phyloP scores from a whole-genome alignment of 2,329 filamentous ascomycete genomes.

The Cercospora berteroae region DNA sequence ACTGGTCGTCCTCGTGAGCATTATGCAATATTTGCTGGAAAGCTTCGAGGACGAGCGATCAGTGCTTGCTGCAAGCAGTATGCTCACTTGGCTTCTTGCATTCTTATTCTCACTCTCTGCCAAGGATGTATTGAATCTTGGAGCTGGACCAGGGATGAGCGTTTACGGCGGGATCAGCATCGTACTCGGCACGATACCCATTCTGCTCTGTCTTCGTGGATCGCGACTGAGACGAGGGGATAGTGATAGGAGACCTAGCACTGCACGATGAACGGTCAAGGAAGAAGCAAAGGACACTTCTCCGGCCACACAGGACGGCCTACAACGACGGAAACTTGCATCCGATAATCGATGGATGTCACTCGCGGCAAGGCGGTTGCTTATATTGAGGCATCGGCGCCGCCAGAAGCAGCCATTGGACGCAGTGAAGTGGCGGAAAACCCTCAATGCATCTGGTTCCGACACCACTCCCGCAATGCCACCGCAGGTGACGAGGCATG shows the following conservation, averaged over 20 bases:
- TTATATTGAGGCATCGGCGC: not conserved
- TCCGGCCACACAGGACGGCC: not conserved
- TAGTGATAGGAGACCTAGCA: not conserved
- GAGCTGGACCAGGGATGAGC: slow-evolving; percentile 40
- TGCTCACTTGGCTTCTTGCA: slow-evolving; percentile 55
- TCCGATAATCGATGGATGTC: not conserved
- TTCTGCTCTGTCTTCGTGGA: slow-evolving; percentile 4
- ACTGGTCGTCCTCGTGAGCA: slow-evolving; percentile 32
- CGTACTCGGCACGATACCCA: not conserved
- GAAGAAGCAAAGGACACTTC: not conserved
- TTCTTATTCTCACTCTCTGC: slow-evolving; percentile 61
- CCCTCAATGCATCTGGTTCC: not conserved
- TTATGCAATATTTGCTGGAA: slow-evolving; percentile 50
- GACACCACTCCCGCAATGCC: not conserved
- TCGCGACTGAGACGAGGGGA: not conserved
- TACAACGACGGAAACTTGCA: not conserved
- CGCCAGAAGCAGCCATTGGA: not conserved
- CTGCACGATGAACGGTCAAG: not conserved
- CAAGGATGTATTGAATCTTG: slow-evolving; percentile 45
- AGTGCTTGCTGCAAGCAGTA: slow-evolving; percentile 56
- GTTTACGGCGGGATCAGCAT: slow-evolving; percentile 39
- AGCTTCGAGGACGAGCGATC: slow-evolving; percentile 56
- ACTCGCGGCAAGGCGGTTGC: not conserved
- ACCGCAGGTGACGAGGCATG: not conserved
- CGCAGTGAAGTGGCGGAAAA: not conserved